Evolutionary conservation across 1,139 yeast genomes (phyloP), one percentile per base, ranked within the genome.

Genomic region (Taphrina betulina): DNA sequence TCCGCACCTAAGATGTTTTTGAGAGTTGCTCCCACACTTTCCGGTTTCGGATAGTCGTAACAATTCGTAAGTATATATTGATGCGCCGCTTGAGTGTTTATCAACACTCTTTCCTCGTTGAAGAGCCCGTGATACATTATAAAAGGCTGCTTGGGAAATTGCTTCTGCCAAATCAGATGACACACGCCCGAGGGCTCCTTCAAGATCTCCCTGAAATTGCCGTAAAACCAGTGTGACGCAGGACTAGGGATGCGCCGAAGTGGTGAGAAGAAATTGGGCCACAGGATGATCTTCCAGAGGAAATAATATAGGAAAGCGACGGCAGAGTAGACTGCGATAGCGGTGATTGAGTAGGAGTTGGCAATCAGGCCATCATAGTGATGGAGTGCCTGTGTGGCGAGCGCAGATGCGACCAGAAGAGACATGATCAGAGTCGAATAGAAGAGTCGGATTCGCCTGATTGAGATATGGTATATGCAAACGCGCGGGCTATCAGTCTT

Each of bases 191-290:
- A 53, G 3, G 36, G 50, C 12, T 40, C 46, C 5, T 45, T 34
- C 24, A 38, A 23, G 19, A 42, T 41, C 22, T 26, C 41, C 24
- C 42, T 33, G n/a, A 57, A 28, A 10, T 60, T 52, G 34, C 63
- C 63, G 28, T 22, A 57, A 22, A 60, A 31, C 61, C 61, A 59
- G 20, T 60, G 61, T 14, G 53, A 34, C 22, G 37, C 17, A 3
- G 62, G 62, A 5, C 34, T 34, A 1, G 56, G 59, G 12, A 60
- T 40, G 10, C 42, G 40, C 3, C 57, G 52, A 24, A 59, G 52
- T 1, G 62, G 58, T 20, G 62, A 58, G 12, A 60, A 23, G 43
- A 56, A 43, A 24, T 33, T 36, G 10, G 58, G 58, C 31, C 52
- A 55, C 28, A 60, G 34, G 41, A 58, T 17, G 16, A 43, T 23